A percentile compares a stretch with the other conserved stretches of the same genome.
These are phyloP conservation scores for Puccinia hordei DNA, from an alignment of 1,284 basidiomycete species.

Conservation along the genomic window DNA sequence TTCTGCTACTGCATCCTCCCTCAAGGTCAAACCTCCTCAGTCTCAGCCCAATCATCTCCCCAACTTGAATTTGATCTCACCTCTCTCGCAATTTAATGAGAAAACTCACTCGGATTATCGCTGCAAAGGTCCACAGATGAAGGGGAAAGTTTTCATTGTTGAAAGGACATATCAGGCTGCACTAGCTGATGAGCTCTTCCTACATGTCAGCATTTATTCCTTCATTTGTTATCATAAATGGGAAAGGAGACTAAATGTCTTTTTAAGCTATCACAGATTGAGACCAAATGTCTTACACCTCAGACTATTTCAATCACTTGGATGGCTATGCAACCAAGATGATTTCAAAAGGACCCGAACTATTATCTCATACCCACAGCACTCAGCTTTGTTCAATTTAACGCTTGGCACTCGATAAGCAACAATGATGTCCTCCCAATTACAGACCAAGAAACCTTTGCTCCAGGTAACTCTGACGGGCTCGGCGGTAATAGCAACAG, in stretches of 20 bases:
- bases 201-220: conserved; percentile 12
- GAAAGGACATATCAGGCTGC: conserved; percentile 46
- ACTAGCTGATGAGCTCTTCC: conserved; percentile 39
- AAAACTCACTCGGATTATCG: conserved; percentile 24
- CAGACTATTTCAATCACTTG: too few species aligned
- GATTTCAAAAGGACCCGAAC: too few species aligned
- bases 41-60: not conserved
- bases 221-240: not conserved
- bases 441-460: too few species aligned
- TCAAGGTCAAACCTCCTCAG: not conserved
- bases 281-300: too few species aligned
- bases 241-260: not conserved
- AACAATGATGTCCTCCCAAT: too few species aligned
- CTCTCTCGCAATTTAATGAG: not conserved
- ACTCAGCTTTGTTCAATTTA: too few species aligned
- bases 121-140: conserved; percentile 24
- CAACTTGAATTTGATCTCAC: not conserved
- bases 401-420: too few species aligned
- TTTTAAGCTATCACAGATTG: too few species aligned
- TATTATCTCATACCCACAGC: too few species aligned
- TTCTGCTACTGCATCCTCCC: not conserved
- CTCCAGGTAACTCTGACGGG: not conserved
- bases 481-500: not conserved
- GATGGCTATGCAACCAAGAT: too few species aligned
- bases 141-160: conserved; percentile 22